phyloP scores from a whole-genome alignment of 169 alveolate species.

The Eimeria brunetti region DNA sequence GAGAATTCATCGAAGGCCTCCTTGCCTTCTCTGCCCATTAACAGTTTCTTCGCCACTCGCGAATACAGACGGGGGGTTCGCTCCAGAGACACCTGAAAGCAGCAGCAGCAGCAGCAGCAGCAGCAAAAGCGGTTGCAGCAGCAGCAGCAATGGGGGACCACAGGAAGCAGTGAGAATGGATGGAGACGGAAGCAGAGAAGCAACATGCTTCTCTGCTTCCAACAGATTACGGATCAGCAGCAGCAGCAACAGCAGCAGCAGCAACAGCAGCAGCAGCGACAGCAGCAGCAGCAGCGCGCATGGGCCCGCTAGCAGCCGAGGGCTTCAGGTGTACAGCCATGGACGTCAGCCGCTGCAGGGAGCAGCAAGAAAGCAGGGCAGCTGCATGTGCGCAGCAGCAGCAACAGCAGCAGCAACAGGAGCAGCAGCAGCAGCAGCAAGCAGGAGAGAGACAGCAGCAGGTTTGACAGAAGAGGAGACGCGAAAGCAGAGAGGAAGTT shows the following conservation, averaged over 20 bases:
- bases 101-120: conserved; percentile 10
- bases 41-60: conserved; percentile 58
- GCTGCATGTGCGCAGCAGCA: not conserved
- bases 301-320: no score
- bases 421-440: not conserved
- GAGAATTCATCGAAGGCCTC: conserved; percentile 57
- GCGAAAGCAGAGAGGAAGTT: no score
- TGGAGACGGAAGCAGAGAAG: not conserved
- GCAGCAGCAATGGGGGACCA: not conserved
- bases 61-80: conserved; percentile 63
- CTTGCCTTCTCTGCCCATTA: conserved; percentile 65
- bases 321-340: no score
- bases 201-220: no score
- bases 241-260: no score
- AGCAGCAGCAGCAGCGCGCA: conserved; percentile 1
- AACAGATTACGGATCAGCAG: no score
- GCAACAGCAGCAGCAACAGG: not conserved
- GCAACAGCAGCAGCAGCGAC: conserved; percentile 3
- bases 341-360: conserved; percentile 10
- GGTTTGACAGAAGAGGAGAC: no score
- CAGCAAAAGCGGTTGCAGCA: not conserved
- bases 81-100: conserved; percentile 71
- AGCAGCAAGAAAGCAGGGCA: no score
- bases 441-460: not conserved
- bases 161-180: not conserved